Conservation (phyloP, 73 alveolate species). For the Halteria grandinella region DNA sequence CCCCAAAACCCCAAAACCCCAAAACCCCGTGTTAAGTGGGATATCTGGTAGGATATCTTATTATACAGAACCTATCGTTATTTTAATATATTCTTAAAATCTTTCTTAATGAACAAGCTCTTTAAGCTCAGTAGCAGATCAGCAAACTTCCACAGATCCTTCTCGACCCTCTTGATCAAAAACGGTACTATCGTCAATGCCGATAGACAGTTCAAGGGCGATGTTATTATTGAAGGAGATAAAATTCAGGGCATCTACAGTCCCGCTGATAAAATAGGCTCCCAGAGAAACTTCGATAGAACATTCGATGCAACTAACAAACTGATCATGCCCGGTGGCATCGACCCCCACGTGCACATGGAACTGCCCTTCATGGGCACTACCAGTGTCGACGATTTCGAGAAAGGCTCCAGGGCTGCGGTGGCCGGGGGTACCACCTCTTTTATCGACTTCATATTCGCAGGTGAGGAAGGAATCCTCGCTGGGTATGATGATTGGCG, state of each 20-base stretch:
- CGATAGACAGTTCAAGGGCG: slow-evolving; percentile 46
- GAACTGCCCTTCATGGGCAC: slow-evolving; percentile 76
- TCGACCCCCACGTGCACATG: slow-evolving; percentile 79
- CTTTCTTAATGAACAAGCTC: too few relatives aligned
- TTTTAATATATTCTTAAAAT: too few relatives aligned
- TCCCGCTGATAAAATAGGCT: neutral
- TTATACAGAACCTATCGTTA: too few relatives aligned
- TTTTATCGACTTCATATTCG: slow-evolving; percentile 74
- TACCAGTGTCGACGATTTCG: slow-evolving; percentile 78
- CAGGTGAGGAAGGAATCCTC: slow-evolving; percentile 72
- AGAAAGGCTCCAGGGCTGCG: slow-evolving; percentile 81
- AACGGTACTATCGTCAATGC: slow-evolving; percentile 62
- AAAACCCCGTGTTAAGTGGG: too few relatives aligned
- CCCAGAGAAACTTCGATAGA: slow-evolving; percentile 34
- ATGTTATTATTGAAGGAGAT: slow-evolving; percentile 50
- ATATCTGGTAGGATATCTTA: too few relatives aligned
- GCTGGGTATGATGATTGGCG: slow-evolving; percentile 72
- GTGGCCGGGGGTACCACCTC: slow-evolving; percentile 90
- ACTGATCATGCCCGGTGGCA: slow-evolving; percentile 87
- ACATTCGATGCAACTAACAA: slow-evolving; percentile 80
- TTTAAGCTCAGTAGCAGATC: too few relatives aligned
- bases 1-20: too few relatives aligned
- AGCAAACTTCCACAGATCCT: too few relatives aligned
- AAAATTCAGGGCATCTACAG: slow-evolving; percentile 4
- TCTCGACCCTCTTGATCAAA: slow-evolving; percentile 23